Evolutionary conservation across 1,284 basidiomycete genomes (phyloP).

Genomic region (Cryptococcus sp.): DNA sequence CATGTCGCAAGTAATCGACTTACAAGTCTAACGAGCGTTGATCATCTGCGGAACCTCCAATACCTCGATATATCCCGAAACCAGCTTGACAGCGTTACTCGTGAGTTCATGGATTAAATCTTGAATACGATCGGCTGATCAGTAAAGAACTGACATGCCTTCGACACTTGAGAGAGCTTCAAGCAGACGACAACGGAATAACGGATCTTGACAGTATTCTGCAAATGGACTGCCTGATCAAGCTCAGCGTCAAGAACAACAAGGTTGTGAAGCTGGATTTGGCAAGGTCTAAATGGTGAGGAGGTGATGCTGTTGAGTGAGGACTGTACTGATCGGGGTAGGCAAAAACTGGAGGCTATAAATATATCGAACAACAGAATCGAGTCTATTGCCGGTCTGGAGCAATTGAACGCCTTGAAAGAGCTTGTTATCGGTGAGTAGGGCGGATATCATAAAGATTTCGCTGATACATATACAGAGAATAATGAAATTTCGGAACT

Average conservation of each 20-base stretch:
- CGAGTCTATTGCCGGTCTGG: constrained; percentile 58
- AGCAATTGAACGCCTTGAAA: constrained; percentile 60
- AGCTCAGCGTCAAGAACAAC: constrained; percentile 79
- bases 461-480: constrained; percentile 52
- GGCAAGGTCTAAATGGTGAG: constrained; percentile 61
- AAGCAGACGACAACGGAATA: constrained; percentile 79
- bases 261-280: constrained; percentile 63
- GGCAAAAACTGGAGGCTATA: constrained; percentile 67
- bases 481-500: constrained; percentile 54
- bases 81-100: constrained; percentile 75
- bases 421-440: constrained; percentile 74
- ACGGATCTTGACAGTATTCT: constrained; percentile 71
- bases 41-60: constrained; percentile 79
- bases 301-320: constrained; percentile 10
- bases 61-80: constrained; percentile 88
- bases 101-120: constrained; percentile 55
- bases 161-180: constrained; percentile 79
- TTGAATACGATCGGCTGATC: constrained; percentile 2
- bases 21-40: constrained; percentile 81
- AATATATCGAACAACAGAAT: constrained; percentile 74
- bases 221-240: constrained; percentile 70
- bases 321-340: neutral
- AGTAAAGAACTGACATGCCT: constrained; percentile 72
- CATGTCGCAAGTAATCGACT: constrained; percentile 77
- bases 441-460: neutral